Evolutionary conservation across 257 asterid genomes (phyloP).

Genomic region (Misopates orontium): DNA sequence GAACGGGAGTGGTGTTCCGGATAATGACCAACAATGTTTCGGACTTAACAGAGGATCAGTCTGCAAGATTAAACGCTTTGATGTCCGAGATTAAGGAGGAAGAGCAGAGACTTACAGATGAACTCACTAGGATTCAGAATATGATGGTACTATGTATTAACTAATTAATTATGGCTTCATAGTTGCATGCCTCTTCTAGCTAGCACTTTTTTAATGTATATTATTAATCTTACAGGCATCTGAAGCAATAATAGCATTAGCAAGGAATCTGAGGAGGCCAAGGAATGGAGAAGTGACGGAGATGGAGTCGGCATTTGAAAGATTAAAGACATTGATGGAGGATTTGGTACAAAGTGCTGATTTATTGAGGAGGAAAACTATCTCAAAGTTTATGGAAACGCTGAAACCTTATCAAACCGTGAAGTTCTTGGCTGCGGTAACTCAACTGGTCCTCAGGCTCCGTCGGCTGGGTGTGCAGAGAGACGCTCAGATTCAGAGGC

Average conservation of each 20-base stretch:
- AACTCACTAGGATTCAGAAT: too few relatives aligned
- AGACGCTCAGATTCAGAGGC: neutral
- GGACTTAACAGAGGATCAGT: conserved; percentile 34
- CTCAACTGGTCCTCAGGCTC: conserved; percentile 25
- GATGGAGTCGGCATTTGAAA: conserved; percentile 15
- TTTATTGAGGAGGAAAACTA: neutral
- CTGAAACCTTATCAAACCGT: conserved; percentile 27
- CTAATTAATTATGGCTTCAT: too few relatives aligned
- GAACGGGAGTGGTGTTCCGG: conserved; percentile 24
- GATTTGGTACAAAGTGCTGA: conserved; percentile 36
- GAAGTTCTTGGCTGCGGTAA: conserved; percentile 33
- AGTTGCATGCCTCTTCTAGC: too few relatives aligned
- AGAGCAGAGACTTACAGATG: conserved; percentile 14
- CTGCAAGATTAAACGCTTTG: conserved; percentile 19
- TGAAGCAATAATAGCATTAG: conserved; percentile 10
- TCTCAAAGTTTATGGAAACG: conserved; percentile 24
- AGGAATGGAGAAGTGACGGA: conserved; percentile 14
- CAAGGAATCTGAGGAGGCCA: neutral
- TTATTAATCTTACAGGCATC: conserved; percentile 22
- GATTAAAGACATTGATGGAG: conserved; percentile 25
- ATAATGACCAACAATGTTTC: conserved; percentile 15
- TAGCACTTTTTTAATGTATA: neutral
- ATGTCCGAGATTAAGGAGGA: conserved; percentile 25
- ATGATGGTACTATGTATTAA: too few relatives aligned
- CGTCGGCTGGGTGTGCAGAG: conserved; percentile 31